Conservation (phyloP, 257 asterid genomes). For the Misopates orontium region DNA sequence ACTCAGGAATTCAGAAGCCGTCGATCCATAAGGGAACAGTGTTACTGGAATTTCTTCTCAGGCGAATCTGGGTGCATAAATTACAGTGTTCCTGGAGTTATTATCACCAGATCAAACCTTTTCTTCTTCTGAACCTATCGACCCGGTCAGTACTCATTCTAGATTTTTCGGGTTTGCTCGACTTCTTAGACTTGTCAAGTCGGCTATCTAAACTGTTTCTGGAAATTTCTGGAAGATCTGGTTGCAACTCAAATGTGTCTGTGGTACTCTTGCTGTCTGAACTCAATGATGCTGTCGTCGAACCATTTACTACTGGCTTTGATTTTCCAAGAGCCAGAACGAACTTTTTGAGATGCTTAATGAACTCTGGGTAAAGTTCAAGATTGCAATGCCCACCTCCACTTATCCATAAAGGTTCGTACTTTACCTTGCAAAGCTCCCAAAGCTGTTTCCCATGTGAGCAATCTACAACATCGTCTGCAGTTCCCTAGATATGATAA, state of each 20-base stretch:
- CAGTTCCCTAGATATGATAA: constrained; percentile 63
- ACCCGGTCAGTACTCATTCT: constrained; percentile 88
- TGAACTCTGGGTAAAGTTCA: constrained; percentile 89
- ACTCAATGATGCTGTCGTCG: constrained; percentile 42
- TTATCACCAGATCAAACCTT: constrained; percentile 79
- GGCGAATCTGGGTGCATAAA: constrained; percentile 24
- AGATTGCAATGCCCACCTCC: constrained; percentile 98
- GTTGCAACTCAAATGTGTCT: constrained; percentile 49
- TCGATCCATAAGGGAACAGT: constrained; percentile 24
- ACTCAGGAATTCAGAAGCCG: constrained; percentile 2
- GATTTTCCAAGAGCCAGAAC: constrained; percentile 74
- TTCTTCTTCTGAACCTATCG: constrained; percentile 83
- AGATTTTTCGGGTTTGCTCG: constrained; percentile 77
- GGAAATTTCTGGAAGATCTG: constrained; percentile 73
- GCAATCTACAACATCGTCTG: constrained; percentile 93
- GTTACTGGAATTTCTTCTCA: constrained; percentile 33
- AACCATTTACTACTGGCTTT: constrained; percentile 53
- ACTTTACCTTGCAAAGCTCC: constrained; percentile 82
- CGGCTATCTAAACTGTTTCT: constrained; percentile 94
- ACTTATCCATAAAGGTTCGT: constrained; percentile 83
- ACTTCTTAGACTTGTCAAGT: constrained; percentile 86
- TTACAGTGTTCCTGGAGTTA: constrained; percentile 5
- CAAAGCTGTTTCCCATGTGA: constrained; percentile 91
- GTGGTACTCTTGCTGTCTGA: constrained; percentile 41
- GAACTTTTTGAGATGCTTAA: constrained; percentile 77